A percentile compares a stretch with the other conserved stretches of the same genome.
Conservation (phyloP, 306 rosid species). For the Vachellia collinsii region DNA sequence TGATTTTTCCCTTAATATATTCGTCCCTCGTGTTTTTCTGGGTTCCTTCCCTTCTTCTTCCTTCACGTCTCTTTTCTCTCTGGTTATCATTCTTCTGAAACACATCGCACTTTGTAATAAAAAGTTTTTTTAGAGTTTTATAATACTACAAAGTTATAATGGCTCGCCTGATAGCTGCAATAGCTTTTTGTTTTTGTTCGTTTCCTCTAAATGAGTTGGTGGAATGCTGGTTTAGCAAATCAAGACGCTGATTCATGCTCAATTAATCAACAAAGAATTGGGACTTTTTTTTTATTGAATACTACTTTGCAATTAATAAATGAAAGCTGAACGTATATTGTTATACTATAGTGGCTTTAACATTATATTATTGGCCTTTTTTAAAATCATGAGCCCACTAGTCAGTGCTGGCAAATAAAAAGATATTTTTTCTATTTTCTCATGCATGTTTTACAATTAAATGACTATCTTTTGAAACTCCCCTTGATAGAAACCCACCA, state of each 20-base stretch:
- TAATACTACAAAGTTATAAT: neutral
- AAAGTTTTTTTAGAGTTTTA: neutral
- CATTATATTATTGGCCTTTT: no score
- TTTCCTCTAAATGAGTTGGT: neutral
- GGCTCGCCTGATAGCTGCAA: neutral
- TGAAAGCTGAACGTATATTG: no score
- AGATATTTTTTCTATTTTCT: no score
- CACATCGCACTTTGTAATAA: neutral
- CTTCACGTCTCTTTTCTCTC: neutral
- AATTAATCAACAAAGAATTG: neutral
- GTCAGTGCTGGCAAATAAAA: no score
- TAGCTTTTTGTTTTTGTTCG: neutral
- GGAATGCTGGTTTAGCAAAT: neutral
- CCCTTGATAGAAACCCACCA: no score
- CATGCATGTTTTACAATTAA: no score
- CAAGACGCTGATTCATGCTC: neutral
- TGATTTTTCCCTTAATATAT: neutral
- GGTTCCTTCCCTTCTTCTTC: slow-evolving; percentile 13
- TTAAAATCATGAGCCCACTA: no score
- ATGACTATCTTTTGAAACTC: no score
- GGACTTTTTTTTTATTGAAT: neutral
- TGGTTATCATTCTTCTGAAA: neutral
- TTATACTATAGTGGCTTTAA: no score
- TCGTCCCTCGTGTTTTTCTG: neutral
- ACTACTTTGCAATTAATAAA: neutral